Conservation (phyloP, 1,284 basidiomycete species). For the Exsudoporus floridanus region DNA sequence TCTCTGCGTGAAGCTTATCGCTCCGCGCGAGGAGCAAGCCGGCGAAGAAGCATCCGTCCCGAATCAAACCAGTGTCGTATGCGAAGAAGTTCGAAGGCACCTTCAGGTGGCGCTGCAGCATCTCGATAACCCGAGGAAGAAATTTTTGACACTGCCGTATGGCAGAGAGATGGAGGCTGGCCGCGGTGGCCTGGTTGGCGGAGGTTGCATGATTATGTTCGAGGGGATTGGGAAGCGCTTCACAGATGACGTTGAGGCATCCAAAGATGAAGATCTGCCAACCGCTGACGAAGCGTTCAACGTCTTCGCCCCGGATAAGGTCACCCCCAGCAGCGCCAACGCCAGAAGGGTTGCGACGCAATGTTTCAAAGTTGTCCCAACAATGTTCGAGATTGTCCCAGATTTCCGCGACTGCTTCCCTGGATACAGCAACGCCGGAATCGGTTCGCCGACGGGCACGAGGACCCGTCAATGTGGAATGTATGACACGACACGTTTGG, state of each 20-base stretch:
- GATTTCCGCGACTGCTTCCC: conserved; percentile 60
- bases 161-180: conserved; percentile 46
- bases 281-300: conserved; percentile 58
- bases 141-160: conserved; percentile 48
- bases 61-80: conserved; percentile 79
- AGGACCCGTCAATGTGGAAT: conserved; percentile 71
- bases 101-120: conserved; percentile 59
- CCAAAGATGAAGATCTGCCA: conserved; percentile 52
- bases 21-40: conserved; percentile 64
- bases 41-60: conserved; percentile 79
- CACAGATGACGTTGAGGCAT: conserved; percentile 48
- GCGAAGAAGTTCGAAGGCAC: conserved; percentile 57
- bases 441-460: conserved; percentile 61
- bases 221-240: conserved; percentile 21
- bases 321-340: conserved; percentile 39
- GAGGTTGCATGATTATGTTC: conserved; percentile 1
- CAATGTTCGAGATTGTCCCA: conserved; percentile 80
- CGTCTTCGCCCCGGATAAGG: conserved; percentile 52
- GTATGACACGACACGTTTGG: conserved; percentile 71
- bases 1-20: conserved; percentile 43
- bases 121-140: conserved; percentile 58
- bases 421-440: conserved; percentile 53
- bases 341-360: conserved; percentile 43
- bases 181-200: conserved; percentile 35
- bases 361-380: conserved; percentile 77